A percentile compares a stretch with the other conserved stretches of the same genome.
Conservation (phyloP, 116 monocot genomes). For the Phalaenopsis hybrid region DNA sequence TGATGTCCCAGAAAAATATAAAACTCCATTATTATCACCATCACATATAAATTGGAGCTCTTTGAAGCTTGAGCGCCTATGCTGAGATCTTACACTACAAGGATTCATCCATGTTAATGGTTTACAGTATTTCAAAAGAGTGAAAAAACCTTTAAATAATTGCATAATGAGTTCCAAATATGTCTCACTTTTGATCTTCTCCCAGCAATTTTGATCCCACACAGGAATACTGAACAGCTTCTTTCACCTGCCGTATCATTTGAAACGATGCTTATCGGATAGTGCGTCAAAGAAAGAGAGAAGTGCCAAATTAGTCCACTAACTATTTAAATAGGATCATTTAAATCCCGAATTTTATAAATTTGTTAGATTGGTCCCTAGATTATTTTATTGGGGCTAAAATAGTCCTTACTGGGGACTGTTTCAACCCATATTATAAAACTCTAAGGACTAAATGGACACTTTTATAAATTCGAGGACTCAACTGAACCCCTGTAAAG, state of each 20-base stretch:
- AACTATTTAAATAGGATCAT: too few species aligned
- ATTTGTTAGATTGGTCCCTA: too few species aligned
- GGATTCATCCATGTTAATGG: background rate
- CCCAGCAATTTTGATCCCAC: constrained; percentile 22
- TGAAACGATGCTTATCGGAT: background rate
- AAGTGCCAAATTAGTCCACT: too few species aligned
- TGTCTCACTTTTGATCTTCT: constrained; percentile 45
- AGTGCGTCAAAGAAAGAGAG: background rate
- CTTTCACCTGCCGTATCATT: constrained; percentile 45
- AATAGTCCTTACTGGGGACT: too few species aligned
- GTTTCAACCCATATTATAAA: too few species aligned
- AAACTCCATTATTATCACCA: constrained; percentile 88
- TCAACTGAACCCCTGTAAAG: too few species aligned
- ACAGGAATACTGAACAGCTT: constrained; percentile 52
- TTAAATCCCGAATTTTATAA: too few species aligned
- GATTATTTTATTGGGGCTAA: too few species aligned
- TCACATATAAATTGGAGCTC: constrained; percentile 95
- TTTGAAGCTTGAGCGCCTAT: constrained; percentile 87
- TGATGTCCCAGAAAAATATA: constrained; percentile 91
- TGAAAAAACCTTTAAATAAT: background rate
- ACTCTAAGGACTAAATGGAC: too few species aligned
- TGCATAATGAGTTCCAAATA: background rate
- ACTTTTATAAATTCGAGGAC: too few species aligned
- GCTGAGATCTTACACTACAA: constrained; percentile 71
- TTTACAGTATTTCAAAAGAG: background rate